Conservation (phyloP, 2,329 filamentous ascomycete genomes). For the Arthrobotrys pseudoclavata region DNA sequence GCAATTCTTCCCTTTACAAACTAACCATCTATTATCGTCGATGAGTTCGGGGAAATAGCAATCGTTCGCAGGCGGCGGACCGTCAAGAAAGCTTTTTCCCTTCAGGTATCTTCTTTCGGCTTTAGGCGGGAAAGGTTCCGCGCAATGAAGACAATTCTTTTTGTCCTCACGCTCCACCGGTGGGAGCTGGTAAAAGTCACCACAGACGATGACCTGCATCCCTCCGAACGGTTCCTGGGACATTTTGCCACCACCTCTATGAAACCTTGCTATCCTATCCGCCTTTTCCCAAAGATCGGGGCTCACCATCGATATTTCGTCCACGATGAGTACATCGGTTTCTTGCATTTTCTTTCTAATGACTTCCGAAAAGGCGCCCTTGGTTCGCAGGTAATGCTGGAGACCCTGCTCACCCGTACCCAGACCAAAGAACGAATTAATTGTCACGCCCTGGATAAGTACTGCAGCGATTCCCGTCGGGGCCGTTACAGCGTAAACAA, state of each 20-base stretch:
- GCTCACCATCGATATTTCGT: conserved; percentile 76
- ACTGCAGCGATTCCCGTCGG: conserved; percentile 74
- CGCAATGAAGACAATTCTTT: conserved; percentile 68
- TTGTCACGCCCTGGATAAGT: conserved; percentile 72
- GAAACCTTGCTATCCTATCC: conserved; percentile 68
- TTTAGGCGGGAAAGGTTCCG: conserved; percentile 28
- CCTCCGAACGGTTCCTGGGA: conserved; percentile 67
- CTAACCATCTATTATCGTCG: conserved; percentile 42
- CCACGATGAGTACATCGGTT: conserved; percentile 74
- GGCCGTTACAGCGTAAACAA: conserved; percentile 70
- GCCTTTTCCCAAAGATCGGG: conserved; percentile 69
- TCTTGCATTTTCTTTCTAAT: conserved; percentile 65
- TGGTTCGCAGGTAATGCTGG: conserved; percentile 53
- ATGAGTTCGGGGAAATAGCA: conserved; percentile 54
- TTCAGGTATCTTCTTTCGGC: conserved; percentile 37
- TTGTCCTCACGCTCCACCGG: conserved; percentile 67
- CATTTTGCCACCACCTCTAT: conserved; percentile 25
- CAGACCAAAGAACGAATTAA: conserved; percentile 73
- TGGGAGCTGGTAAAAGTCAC: conserved; percentile 74
- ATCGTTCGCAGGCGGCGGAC: conserved; percentile 13
- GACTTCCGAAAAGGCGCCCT: conserved; percentile 12
- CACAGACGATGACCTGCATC: conserved; percentile 72
- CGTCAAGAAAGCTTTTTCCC: conserved; percentile 33
- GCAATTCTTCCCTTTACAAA: conserved; percentile 45
- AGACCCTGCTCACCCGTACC: conserved; percentile 67